phyloP scores from a whole-genome alignment of 768 basidiomycete genomes.

The Boletus reticuloceps region DNA sequence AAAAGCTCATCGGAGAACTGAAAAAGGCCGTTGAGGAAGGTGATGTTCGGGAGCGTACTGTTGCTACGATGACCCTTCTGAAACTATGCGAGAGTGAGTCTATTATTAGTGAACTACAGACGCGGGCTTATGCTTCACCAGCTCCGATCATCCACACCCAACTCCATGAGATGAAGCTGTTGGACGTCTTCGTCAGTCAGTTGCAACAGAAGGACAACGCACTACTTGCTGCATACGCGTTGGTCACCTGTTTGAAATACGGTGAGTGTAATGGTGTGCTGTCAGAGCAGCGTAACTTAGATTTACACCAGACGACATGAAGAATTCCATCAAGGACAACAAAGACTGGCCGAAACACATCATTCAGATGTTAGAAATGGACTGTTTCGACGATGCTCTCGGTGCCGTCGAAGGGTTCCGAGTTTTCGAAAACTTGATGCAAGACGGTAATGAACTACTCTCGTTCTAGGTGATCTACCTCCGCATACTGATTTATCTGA shows the following conservation, averaged over 20 bases:
- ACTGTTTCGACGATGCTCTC: no score
- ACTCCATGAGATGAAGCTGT: conserved; percentile 4
- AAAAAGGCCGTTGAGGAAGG: background rate
- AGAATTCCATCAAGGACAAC: background rate
- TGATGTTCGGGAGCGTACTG: conserved; percentile 15
- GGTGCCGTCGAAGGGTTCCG: no score
- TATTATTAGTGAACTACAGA: background rate
- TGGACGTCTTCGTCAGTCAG: conserved; percentile 12
- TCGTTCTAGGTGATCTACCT: background rate
- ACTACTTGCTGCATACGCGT: conserved; percentile 20
- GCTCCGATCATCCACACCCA: conserved; percentile 1
- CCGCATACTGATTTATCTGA: background rate
- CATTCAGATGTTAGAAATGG: no score
- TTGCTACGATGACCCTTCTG: conserved; percentile 18
- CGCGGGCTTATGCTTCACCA: background rate
- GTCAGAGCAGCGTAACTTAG: background rate
- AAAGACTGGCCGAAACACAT: no score
- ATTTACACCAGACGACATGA: conserved; percentile 10
- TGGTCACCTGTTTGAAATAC: conserved; percentile 11
- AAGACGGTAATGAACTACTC: conserved; percentile 5
- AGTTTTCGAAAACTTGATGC: no score
- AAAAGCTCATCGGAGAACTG: conserved; percentile 12
- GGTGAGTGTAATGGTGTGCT: background rate
- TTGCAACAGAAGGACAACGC: conserved; percentile 9
- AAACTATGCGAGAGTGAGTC: conserved; percentile 17